phyloP scores from a whole-genome alignment of 768 basidiomycete species.

The Butyriboletus loyo region DNA sequence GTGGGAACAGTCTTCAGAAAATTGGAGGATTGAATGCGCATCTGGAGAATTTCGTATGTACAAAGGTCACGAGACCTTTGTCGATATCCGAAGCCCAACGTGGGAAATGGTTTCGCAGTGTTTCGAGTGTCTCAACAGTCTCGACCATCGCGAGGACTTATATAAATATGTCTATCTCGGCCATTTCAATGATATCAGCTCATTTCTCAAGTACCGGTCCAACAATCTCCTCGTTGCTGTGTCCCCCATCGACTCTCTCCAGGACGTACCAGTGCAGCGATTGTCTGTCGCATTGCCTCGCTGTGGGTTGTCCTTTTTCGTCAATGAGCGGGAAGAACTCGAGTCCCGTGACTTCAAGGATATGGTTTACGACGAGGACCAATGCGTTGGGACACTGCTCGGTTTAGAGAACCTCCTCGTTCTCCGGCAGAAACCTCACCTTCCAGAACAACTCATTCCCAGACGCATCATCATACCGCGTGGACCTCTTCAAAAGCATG shows the following conservation, averaged over 20 bases:
- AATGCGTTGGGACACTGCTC: constrained; percentile 39
- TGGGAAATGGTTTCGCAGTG: constrained; percentile 15
- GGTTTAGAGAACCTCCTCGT: constrained; percentile 39
- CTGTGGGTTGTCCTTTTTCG: constrained; percentile 36
- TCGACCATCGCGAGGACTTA: too few relatives aligned
- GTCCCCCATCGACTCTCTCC: background rate
- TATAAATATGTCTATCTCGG: too few relatives aligned
- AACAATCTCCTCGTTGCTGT: constrained; percentile 14
- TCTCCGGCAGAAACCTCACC: background rate
- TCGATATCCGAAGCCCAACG: constrained; percentile 20
- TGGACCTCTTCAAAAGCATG: background rate
- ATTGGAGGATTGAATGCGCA: constrained; percentile 20
- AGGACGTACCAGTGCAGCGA: background rate
- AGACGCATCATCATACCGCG: background rate
- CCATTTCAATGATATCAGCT: too few relatives aligned
- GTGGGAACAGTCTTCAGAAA: constrained; percentile 16
- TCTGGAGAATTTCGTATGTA: background rate
- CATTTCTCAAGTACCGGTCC: too few relatives aligned
- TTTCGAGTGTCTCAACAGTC: background rate
- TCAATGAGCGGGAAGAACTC: constrained; percentile 26
- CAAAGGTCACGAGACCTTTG: constrained; percentile 5
- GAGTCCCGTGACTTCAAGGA: constrained; percentile 37
- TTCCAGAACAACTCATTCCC: background rate
- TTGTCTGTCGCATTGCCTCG: constrained; percentile 33
- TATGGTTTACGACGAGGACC: constrained; percentile 38